Conservation (phyloP, 176 grass and related monocot species). For the Triticum urartu region DNA sequence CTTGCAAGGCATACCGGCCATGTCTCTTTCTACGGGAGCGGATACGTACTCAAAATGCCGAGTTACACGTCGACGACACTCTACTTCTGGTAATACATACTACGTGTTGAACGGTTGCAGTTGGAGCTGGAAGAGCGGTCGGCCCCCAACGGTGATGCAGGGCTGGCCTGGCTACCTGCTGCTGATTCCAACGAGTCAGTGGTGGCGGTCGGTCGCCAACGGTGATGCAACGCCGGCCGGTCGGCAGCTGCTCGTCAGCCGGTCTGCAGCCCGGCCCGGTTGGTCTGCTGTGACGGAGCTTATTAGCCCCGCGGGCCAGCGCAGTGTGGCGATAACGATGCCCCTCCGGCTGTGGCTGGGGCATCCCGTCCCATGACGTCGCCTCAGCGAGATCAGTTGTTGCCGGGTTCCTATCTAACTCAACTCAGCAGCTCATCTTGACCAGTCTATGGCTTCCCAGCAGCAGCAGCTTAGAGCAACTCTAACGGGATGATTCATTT, state of each 20-base stretch:
- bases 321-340: neutral
- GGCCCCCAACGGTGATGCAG: constrained; percentile 29
- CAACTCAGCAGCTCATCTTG: constrained; percentile 8
- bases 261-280: neutral
- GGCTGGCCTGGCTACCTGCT: neutral
- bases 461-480: no score
- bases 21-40: constrained; percentile 1
- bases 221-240: no score
- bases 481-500: no score
- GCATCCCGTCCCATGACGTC: constrained; percentile 32
- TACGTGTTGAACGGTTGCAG: no score
- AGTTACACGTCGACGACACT: neutral
- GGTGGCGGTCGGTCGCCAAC: neutral
- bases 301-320: no score
- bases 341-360: no score
- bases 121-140: neutral
- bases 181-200: neutral
- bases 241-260: neutral
- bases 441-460: neutral
- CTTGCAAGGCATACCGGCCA: neutral
- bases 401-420: constrained; percentile 27
- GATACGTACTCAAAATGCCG: neutral
- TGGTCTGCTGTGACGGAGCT: neutral
- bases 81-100: no score
- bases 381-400: constrained; percentile 6